Conservation (phyloP, 1,139 yeast species). For the Candida sojae region DNA sequence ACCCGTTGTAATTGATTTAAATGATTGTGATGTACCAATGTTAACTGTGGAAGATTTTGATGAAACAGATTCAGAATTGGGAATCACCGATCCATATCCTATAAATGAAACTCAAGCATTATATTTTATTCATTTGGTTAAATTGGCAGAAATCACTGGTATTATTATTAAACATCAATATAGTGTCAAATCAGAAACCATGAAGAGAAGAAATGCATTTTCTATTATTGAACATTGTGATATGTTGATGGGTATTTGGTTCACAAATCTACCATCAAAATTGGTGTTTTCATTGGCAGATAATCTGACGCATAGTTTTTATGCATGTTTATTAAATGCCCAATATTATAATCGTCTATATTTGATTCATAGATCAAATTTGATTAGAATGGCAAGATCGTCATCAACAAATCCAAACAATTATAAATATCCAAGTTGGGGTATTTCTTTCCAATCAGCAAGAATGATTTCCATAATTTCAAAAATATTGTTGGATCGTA, state of each 20-base stretch:
- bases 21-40: conserved; percentile 81
- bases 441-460: conserved; percentile 84
- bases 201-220: conserved; percentile 48
- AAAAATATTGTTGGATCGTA: conserved; percentile 56
- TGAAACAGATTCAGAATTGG: conserved; percentile 48
- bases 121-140: conserved; percentile 64
- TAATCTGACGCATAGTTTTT: conserved; percentile 51
- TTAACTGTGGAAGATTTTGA: conserved; percentile 63
- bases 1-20: conserved; percentile 68
- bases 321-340: conserved; percentile 64
- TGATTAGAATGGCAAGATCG: conserved; percentile 52
- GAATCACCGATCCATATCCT: conserved; percentile 44
- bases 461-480: conserved; percentile 73
- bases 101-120: conserved; percentile 51
- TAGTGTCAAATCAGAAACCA: conserved; percentile 65
- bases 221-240: conserved; percentile 73
- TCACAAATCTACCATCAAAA: conserved; percentile 65
- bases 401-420: conserved; percentile 46
- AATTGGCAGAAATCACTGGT: conserved; percentile 74
- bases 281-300: conserved; percentile 65
- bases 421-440: conserved; percentile 76
- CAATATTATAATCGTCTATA: conserved; percentile 75
- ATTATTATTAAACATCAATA: conserved; percentile 72
- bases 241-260: conserved; percentile 80
- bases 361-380: conserved; percentile 71